Evolutionary conservation across 176 grass and related monocot genomes (phyloP), one percentile per base, ranked within the genome.

Genomic region (Oropetium thomaeum): DNA sequence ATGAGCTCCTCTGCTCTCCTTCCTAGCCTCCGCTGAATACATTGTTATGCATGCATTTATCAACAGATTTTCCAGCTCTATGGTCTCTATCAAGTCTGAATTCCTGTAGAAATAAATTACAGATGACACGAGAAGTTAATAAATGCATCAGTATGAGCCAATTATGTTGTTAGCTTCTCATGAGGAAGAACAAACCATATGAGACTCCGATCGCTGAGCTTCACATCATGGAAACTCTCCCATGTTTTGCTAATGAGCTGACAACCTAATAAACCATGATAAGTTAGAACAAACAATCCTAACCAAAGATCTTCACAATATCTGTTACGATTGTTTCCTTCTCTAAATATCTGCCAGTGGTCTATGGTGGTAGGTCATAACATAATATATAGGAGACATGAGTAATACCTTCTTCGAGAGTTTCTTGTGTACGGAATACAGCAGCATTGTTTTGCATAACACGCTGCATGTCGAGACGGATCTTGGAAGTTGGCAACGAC

Each of bases 21-120:
- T 93, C 74, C 90, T 87, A 70, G 94, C 94, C 81, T 97, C 94
- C 2, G 94, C 90, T 42, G 94, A 97, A 80, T 93, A 39, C 90
- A 97, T 97, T 58, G 90, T 97, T 78, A 97, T 85, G 74, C 72
- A 91, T 83, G 94, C 94, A 78, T 97, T 97, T 70, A 97, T 97
- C 79, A 97, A 78, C 10, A 97, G 78, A 79, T 97, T 97, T 82
- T 97, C 90, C 51, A 97, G 75, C 70, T 97, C 94, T 35, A 97
- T 57, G 66, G 94, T 93, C 83, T 97, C 94, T 65, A 97, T 89
- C 74, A 97, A 74, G 79, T 97, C 94, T 15, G 94, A 97, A 75
- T 97, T 97, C 94, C 94, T 97, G 68, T 34, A 26, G 9, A 63
- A 75, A 62, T 29, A 43, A 84, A 73, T 62, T 37, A 77, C 58